Percentiles rank a stretch among this genome's conserved stretches.
Conservation (phyloP, 1,139 yeast species). For the Suhomyces panamericanus region DNA sequence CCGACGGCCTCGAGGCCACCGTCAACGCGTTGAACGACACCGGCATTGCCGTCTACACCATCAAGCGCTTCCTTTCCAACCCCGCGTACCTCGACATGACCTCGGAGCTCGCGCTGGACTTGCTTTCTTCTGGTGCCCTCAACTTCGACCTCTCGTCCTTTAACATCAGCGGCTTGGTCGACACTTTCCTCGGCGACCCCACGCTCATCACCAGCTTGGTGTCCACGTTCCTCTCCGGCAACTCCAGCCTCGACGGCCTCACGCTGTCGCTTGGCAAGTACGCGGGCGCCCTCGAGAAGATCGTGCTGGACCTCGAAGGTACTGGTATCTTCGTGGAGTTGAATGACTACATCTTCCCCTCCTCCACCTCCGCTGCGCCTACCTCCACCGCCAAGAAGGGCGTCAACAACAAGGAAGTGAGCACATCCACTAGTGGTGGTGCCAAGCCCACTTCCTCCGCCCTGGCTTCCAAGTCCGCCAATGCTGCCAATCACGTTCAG, state of each 20-base stretch:
- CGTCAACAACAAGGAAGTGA: conserved; percentile 13
- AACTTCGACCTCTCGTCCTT: conserved; percentile 22
- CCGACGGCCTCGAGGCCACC: conserved; percentile 27
- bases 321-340: conserved; percentile 43
- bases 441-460: conserved; percentile 9
- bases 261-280: conserved; percentile 27
- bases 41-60: conserved; percentile 40
- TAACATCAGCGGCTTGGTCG: conserved; percentile 31
- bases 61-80: conserved; percentile 38
- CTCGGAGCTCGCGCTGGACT: conserved; percentile 28
- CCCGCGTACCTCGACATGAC: conserved; percentile 43
- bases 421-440: conserved; percentile 9
- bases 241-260: conserved; percentile 12
- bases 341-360: conserved; percentile 39
- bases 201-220: conserved; percentile 23
- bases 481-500: conserved; percentile 14
- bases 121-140: conserved; percentile 30
- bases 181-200: conserved; percentile 29
- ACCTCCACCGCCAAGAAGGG: conserved; percentile 8
- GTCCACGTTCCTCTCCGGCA: conserved; percentile 24
- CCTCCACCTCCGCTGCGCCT: conserved; percentile 17
- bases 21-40: conserved; percentile 45
- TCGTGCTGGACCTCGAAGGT: conserved; percentile 36
- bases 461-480: conserved; percentile 12
- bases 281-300: conserved; percentile 31